phyloP scores from a whole-genome alignment of 805 yeast genomes.

The Candida endomychidarum region DNA sequence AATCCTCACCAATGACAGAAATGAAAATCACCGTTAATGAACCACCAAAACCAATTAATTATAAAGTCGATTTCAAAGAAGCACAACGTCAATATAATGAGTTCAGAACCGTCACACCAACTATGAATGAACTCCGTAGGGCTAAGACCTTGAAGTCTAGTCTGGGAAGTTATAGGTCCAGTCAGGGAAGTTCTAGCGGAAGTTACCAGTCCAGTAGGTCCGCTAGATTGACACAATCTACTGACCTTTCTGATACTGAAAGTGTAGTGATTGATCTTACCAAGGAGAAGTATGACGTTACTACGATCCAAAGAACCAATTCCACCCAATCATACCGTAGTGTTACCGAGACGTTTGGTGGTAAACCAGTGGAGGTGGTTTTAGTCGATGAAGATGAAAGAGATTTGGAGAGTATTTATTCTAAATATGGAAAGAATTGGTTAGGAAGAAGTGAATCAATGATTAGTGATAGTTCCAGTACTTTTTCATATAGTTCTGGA shows the following conservation, averaged over 20 bases:
- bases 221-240: constrained; percentile 22
- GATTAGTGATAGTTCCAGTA: constrained; percentile 19
- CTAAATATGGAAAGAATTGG: constrained; percentile 36
- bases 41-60: constrained; percentile 37
- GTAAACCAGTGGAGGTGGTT: constrained; percentile 43
- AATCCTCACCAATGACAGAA: constrained; percentile 12
- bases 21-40: constrained; percentile 30
- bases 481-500: constrained; percentile 19
- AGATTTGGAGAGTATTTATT: constrained; percentile 40
- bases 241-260: constrained; percentile 33
- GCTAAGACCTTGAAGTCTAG: constrained; percentile 6
- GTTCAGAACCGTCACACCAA: constrained; percentile 9
- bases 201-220: constrained; percentile 33
- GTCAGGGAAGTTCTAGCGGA: constrained; percentile 3
- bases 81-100: constrained; percentile 11
- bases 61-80: constrained; percentile 43
- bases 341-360: constrained; percentile 38
- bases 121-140: constrained; percentile 13
- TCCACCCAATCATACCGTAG: constrained; percentile 39
- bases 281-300: constrained; percentile 38
- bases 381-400: constrained; percentile 35
- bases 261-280: constrained; percentile 45
- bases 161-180: too few relatives aligned
- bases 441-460: constrained; percentile 25
- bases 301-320: constrained; percentile 34